Base-by-base conservation (phyloP, 148 eudicot genomes). In the Fagopyrum tataricum region DNA sequence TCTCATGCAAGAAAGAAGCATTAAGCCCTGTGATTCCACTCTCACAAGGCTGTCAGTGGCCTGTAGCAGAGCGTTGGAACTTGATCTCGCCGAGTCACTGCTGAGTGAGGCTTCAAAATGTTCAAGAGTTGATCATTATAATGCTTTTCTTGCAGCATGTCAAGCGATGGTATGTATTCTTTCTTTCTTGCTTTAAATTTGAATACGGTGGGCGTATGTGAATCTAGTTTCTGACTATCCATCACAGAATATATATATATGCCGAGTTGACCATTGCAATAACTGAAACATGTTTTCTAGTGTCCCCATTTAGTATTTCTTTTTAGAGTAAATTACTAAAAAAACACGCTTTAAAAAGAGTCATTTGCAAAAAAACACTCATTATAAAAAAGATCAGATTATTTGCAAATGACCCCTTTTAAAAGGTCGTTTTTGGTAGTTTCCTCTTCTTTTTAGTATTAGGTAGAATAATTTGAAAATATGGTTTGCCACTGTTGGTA, bases 51-150 rank as follows among this genome's bases (percentile, higher is more conserved):
- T 91, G 74, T 81, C 93, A 40, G 73, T 86, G 42, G 68, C 82
- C 71, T 95, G 93, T 83, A 84, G 96, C 84, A 82, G 72, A 75
- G 85, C 42, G 55, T 86, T 87, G 55, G 77, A 88, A 44, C 77
- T 95, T 77, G 89, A 91, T 83, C 81, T 87, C 66, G 98, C 98
- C 44, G 97, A 89, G 78, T 69, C 76, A 21, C 79, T 88, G 43
- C 82, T 95, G 75, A 71, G 84, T 81, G 90, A 84, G 78, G 78
- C 88, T 48, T 80, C 84, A 31, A 49, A 46, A 40, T 37, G 78
- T 72, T 68, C 77, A 76, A 18, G 6, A 77, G 78, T 79, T 55
- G 48, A 64, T 78, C 84, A 92, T 77, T 95, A 83, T 77, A 88
- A 91, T 85, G 81, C 74, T 48, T 86, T 85, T 69, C 85, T 95